Evolutionary conservation across 73 alveolate species (phyloP).

Genomic region (Paramecium caudatum): DNA sequence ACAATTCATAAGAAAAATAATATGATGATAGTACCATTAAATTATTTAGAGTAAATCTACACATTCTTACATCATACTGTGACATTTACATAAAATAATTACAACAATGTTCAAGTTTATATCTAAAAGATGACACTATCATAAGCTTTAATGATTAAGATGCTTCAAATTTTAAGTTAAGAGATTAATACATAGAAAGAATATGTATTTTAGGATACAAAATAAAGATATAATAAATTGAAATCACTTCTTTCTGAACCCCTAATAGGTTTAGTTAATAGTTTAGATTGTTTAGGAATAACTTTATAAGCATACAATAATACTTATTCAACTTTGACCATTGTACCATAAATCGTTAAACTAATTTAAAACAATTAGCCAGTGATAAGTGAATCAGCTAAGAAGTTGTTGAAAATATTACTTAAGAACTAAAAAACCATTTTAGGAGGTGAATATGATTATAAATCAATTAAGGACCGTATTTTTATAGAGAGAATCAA

Average conservation of each 20-base stretch:
- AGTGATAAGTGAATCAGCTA: slow-evolving; percentile 14
- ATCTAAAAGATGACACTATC: slow-evolving; percentile 37
- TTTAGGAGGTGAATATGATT: slow-evolving; percentile 41
- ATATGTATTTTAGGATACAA: slow-evolving; percentile 24
- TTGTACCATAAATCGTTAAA: not conserved
- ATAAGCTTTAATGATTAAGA: slow-evolving; percentile 2
- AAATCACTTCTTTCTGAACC: not conserved
- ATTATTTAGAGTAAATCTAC: slow-evolving; percentile 37
- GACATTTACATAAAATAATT: not conserved
- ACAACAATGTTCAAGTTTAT: not conserved
- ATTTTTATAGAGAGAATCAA: slow-evolving; percentile 40
- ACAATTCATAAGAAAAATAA: slow-evolving; percentile 9
- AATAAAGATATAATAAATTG: not conserved
- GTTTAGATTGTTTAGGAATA: slow-evolving; percentile 58
- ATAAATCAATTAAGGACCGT: slow-evolving; percentile 19
- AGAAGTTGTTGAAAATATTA: slow-evolving; percentile 12
- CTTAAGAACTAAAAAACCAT: not conserved
- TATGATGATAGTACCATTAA: slow-evolving; percentile 5
- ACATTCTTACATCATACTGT: slow-evolving; percentile 38
- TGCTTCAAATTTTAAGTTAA: not conserved
- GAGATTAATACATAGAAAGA: not conserved
- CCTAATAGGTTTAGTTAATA: slow-evolving; percentile 39
- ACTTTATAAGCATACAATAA: not conserved
- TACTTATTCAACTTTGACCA: not conserved
- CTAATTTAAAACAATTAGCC: not conserved